Conservation (phyloP, 345 rosid genomes). For the Eucalyptus virginea region DNA sequence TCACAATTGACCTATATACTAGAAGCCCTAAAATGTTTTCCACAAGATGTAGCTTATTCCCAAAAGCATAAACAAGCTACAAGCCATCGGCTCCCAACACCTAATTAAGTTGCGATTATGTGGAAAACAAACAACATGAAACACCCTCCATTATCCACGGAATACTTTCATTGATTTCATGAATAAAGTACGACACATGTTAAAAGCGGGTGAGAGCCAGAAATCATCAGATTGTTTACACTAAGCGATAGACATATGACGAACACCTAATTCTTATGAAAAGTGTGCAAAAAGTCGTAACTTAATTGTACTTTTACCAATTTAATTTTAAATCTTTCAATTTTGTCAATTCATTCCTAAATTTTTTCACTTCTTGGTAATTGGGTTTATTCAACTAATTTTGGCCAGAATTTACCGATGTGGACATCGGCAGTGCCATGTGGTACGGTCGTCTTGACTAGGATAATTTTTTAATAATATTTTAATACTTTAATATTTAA, state of each 20-base stretch:
- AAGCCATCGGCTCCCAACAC: not conserved
- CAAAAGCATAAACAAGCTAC: not conserved
- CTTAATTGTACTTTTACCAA: no score
- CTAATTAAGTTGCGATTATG: not conserved
- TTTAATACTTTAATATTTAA: no score
- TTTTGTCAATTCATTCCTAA: no score
- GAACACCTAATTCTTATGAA: not conserved
- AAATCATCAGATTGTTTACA: not conserved
- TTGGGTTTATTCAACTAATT: no score
- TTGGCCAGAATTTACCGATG: no score
- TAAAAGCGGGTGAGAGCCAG: not conserved
- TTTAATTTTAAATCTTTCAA: no score
- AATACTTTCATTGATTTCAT: not conserved
- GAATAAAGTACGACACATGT: not conserved
- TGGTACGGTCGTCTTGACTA: accelerated
- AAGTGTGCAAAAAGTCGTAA: no score
- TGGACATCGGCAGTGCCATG: accelerated
- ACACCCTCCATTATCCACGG: not conserved
- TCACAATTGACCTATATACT: not conserved
- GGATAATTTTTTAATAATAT: no score
- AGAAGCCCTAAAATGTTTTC: not conserved
- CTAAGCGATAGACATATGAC: not conserved
- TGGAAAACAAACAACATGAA: not conserved
- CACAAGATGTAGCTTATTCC: not conserved
- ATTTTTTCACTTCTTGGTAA: no score